A percentile compares a stretch with the other conserved stretches of the same genome.
Conservation (phyloP, 495 filamentous ascomycete species). For the Penicillium fimorum region DNA sequence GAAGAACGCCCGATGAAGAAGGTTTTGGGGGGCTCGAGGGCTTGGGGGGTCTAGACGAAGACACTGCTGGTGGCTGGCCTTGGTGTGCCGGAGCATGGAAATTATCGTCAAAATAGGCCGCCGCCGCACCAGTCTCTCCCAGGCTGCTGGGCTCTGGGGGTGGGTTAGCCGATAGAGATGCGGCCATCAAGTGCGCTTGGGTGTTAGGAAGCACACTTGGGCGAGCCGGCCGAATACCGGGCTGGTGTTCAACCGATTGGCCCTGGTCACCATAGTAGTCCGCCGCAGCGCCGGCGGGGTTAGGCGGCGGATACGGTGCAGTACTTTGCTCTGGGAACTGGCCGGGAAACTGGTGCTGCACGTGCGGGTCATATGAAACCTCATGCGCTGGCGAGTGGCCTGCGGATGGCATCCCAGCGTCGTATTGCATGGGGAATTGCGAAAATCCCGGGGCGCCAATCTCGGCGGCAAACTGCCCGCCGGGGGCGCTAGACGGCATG, state of each 20-base stretch:
- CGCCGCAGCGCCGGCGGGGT: constrained; percentile 57
- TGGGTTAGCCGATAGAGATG: constrained; percentile 46
- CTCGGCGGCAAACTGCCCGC: constrained; percentile 31
- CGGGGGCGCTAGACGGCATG: constrained; percentile 26
- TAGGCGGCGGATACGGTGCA: constrained; percentile 52
- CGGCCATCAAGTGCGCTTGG: constrained; percentile 50
- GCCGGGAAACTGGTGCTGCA: constrained; percentile 58
- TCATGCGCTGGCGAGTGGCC: constrained; percentile 20
- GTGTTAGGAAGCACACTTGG: constrained; percentile 54
- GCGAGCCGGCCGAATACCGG: constrained; percentile 53
- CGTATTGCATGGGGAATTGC: constrained; percentile 46
- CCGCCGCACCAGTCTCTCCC: constrained; percentile 51
- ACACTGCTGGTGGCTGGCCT: constrained; percentile 16
- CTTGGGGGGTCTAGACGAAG: constrained; percentile 27
- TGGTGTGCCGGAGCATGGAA: constrained; percentile 17
- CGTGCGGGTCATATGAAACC: constrained; percentile 48
- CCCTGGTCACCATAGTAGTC: constrained; percentile 68
- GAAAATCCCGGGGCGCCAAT: constrained; percentile 44
- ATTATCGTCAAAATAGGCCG: constrained; percentile 42
- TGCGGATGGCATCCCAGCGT: constrained; percentile 22
- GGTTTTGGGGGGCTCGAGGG: constrained; percentile 22
- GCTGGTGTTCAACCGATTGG: constrained; percentile 59
- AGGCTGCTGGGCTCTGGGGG: constrained; percentile 53
- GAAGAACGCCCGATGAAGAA: constrained; percentile 24
- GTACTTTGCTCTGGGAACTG: constrained; percentile 49